Conservation (phyloP, 495 filamentous ascomycete genomes). For the Penicillium longicatenatum region DNA sequence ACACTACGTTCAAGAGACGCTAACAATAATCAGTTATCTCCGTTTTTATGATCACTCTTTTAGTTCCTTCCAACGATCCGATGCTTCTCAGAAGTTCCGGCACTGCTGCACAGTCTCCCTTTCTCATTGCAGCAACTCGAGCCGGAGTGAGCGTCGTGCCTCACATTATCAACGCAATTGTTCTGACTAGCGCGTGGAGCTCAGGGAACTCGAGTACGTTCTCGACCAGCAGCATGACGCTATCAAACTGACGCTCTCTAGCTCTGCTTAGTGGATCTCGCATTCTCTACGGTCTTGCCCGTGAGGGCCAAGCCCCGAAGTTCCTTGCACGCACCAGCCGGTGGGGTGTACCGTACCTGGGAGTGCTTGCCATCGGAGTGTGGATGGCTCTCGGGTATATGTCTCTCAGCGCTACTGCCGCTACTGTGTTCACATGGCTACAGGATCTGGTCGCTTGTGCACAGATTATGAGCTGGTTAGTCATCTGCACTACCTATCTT, state of each 20-base stretch:
- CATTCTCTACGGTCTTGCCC: constrained; percentile 45
- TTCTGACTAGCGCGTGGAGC: constrained; percentile 70
- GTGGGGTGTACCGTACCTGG: constrained; percentile 38
- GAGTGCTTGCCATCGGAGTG: constrained; percentile 24
- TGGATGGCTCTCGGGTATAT: constrained; percentile 30
- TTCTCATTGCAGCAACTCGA: constrained; percentile 51
- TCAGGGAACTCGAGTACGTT: constrained; percentile 57
- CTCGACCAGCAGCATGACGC: too few relatives aligned
- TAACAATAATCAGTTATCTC: constrained; percentile 12
- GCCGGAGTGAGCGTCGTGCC: constrained; percentile 58
- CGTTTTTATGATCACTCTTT: constrained; percentile 54
- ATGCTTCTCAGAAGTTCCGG: constrained; percentile 44
- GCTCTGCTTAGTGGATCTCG: constrained; percentile 51
- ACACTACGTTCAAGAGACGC: too few relatives aligned
- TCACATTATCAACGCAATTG: constrained; percentile 68
- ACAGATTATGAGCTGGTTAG: constrained; percentile 55
- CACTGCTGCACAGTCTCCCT: constrained; percentile 53
- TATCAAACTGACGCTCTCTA: constrained; percentile 14
- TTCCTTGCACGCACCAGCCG: constrained; percentile 34
- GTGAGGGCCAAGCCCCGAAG: constrained; percentile 35
- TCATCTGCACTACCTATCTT: constrained; percentile 53
- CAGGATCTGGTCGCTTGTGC: constrained; percentile 54
- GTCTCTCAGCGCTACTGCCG: constrained; percentile 20
- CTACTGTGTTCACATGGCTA: constrained; percentile 45
- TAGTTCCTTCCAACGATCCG: constrained; percentile 55